A percentile compares a stretch with the other conserved stretches of the same genome.
phyloP scores from a whole-genome alignment of 192 early-diverging fungal species.

The Entomortierella beljakovae region DNA sequence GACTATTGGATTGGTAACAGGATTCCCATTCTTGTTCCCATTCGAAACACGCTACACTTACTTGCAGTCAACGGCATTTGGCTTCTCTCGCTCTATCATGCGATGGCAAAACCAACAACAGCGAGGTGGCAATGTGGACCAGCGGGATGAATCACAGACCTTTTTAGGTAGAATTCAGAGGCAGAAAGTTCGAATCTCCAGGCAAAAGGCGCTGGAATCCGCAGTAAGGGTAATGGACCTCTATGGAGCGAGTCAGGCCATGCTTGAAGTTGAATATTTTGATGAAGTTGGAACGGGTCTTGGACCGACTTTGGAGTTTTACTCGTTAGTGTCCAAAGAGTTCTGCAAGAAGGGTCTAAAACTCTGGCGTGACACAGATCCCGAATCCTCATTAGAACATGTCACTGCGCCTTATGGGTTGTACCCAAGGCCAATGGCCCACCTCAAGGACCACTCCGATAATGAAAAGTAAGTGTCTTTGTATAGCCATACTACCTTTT shows the following conservation, averaged over 20 bases:
- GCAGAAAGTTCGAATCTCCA: conserved; percentile 90
- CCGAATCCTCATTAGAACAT: conserved; percentile 33
- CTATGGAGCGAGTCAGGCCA: conserved; percentile 73
- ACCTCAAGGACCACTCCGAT: conserved; percentile 26
- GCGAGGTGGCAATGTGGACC: conserved; percentile 54
- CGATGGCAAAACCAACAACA: conserved; percentile 65
- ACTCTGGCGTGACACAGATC: conserved; percentile 77
- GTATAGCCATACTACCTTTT: not conserved
- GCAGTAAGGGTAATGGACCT: conserved; percentile 90
- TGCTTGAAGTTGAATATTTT: conserved; percentile 94
- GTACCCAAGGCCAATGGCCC: conserved; percentile 62
- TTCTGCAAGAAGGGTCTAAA: conserved; percentile 67
- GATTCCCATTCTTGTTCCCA: conserved; percentile 84
- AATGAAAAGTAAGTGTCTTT: conserved; percentile 57
- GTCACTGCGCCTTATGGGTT: conserved; percentile 63
- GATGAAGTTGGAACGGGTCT: conserved; percentile 94
- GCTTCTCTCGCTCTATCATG: conserved; percentile 82
- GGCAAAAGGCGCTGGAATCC: conserved; percentile 81
- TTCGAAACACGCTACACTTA: conserved; percentile 85
- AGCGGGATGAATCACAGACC: conserved; percentile 56
- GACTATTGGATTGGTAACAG: conserved; percentile 70
- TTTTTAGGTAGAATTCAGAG: conserved; percentile 79
- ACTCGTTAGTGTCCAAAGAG: conserved; percentile 80
- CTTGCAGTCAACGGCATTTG: conserved; percentile 88
- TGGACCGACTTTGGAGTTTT: conserved; percentile 79